Evolutionary conservation across 2,329 filamentous ascomycete species (phyloP).

Genomic region (Elsinoe batatas): DNA sequence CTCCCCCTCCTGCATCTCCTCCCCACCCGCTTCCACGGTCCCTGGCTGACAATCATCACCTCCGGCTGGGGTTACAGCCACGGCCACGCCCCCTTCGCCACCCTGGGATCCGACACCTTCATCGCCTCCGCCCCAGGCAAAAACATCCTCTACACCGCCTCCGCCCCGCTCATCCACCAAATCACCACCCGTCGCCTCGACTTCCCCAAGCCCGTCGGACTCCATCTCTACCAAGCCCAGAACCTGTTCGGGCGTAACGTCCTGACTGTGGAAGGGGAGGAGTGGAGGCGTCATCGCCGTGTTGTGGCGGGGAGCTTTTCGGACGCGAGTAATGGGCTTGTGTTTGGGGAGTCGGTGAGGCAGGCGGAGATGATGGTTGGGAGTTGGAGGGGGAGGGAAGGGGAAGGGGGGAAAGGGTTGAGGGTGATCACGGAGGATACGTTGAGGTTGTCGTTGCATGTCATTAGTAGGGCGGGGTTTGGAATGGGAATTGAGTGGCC

Average conservation of each 20-base stretch:
- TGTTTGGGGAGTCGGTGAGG: constrained; percentile 3
- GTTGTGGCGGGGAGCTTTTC: constrained; percentile 11
- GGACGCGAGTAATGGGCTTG: constrained; percentile 7
- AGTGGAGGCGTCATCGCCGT: constrained; percentile 10
- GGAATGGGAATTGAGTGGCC: constrained; percentile 8
- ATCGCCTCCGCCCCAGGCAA: constrained; percentile 4
- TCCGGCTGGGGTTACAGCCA: not conserved
- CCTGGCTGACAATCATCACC: not conserved
- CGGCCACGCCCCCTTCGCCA: not conserved
- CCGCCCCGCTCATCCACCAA: not conserved
- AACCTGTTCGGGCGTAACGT: constrained; percentile 4
- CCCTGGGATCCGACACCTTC: not conserved
- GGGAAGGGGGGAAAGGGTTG: not conserved
- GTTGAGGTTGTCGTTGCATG: constrained; percentile 8
- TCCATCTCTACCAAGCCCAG: not conserved
- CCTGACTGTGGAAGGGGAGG: constrained; percentile 3
- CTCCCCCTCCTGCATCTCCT: not conserved
- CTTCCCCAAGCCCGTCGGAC: not conserved
- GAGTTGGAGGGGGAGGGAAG: not conserved
- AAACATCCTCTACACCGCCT: not conserved
- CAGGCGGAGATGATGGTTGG: constrained; percentile 3
- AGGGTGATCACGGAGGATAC: not conserved
- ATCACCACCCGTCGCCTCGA: not conserved
- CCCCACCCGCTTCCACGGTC: not conserved
- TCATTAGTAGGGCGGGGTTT: constrained; percentile 9